A percentile compares a stretch with the other conserved stretches of the same genome.
phyloP scores from a whole-genome alignment of 192 early-diverging fungal genomes.

The Anaeromyces robustus region DNA sequence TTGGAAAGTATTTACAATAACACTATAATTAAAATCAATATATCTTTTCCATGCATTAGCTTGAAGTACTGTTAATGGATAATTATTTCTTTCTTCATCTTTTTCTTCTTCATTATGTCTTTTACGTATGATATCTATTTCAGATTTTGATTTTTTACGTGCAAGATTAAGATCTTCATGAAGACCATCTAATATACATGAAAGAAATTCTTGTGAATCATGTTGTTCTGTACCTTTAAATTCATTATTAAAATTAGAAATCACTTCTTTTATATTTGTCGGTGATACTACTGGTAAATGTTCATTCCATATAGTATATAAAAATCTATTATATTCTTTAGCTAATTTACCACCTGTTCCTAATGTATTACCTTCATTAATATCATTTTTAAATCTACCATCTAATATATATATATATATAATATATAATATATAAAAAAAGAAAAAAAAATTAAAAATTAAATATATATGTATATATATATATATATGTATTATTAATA shows the following conservation, averaged over 20 bases:
- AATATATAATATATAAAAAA: neutral
- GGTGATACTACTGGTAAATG: conserved; percentile 65
- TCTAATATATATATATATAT: conserved; percentile 15
- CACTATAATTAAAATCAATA: conserved; percentile 53
- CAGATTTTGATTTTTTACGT: conserved; percentile 18
- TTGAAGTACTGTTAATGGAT: neutral
- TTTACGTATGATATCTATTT: conserved; percentile 7
- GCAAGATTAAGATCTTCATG: conserved; percentile 83
- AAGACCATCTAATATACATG: conserved; percentile 72
- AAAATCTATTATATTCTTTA: conserved; percentile 58
- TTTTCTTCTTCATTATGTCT: conserved; percentile 7
- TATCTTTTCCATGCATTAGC: conserved; percentile 55
- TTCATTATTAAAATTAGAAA: conserved; percentile 60
- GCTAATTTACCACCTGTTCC: conserved; percentile 54
- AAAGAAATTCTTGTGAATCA: conserved; percentile 91
- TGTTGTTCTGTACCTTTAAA: conserved; percentile 86
- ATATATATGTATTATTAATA: too few species aligned
- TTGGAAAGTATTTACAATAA: conserved; percentile 84
- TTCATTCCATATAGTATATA: conserved; percentile 69
- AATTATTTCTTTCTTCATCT: conserved; percentile 31
- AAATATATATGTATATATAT: too few species aligned
- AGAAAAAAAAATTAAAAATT: too few species aligned
- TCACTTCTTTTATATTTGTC: conserved; percentile 51
- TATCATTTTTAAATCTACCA: conserved; percentile 33
- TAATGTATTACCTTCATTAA: conserved; percentile 50